Base-by-base conservation (phyloP, 2,329 filamentous ascomycete genomes). In the Ophidiomyces ophidiicola region DNA sequence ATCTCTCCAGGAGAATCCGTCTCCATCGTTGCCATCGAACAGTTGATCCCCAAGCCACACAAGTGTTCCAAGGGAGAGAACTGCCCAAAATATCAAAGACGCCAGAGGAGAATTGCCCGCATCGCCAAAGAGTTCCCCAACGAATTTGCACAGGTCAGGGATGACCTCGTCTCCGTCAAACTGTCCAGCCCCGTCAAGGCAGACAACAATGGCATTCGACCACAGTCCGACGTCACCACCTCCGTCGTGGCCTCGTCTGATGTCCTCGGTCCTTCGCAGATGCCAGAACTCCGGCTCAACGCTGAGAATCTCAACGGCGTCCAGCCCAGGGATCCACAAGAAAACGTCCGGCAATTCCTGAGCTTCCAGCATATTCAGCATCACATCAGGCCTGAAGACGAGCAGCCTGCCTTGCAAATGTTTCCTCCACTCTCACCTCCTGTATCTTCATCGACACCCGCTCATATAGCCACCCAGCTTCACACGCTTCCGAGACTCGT, bases 181-280 rank as follows among this genome's bases (percentile, higher is more conserved):
- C 82, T 7, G 82, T 83, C 38, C 90, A 90, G 42, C 84, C 79
- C 23, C 67, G 70, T 5, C 53, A 56, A 19, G 75, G 68, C 41
- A 62, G 75, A 43, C 59, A 64, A 40, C 8, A 19, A 18, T 4
- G 31, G n/a, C 3, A 59, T 72, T 47, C 76, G 80, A 30, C 82
- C 83, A 7, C 67, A 77, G 18, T 88, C 84, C 4, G 80, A 90
- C 50, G 74, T 74, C 14, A 74, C 80, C 3, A 82, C 82, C 6
- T 94, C 87, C 1, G 71, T 94, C 6, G 80, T 93, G 37, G 88
- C 87, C 18, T 94, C 88, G 1, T 94, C 87, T 1, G 88, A 94
- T 59, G 72, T 92, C 7, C 71, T 96, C 46, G 87, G 86, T 2
- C 80, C 82, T 4, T 73, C 73, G 5, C 60, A 71, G 24, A 57